A percentile compares a stretch with the other conserved stretches of the same genome.
Evolutionary conservation across 306 rosid species (phyloP).

Genomic region (Trichosanthes truncata): DNA sequence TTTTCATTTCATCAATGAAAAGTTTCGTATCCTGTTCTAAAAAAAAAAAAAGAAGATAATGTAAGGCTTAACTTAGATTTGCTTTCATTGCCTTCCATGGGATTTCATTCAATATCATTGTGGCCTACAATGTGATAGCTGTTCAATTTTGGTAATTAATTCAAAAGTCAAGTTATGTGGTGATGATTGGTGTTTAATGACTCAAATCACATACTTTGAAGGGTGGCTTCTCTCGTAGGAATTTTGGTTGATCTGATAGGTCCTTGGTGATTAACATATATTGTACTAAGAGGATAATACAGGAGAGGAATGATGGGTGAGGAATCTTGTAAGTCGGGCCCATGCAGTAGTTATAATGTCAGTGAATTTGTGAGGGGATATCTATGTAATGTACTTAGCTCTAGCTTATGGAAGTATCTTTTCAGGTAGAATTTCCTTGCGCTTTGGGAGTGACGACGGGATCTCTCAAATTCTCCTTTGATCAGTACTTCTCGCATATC

Average conservation of each 20-base stretch:
- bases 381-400: neutral
- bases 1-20: too few relatives aligned
- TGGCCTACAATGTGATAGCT: neutral
- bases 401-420: neutral
- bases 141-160: neutral
- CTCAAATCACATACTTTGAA: neutral
- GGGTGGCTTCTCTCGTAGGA: neutral
- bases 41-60: too few relatives aligned
- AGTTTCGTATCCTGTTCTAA: too few relatives aligned
- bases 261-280: neutral
- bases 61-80: neutral
- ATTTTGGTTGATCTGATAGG: neutral
- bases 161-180: neutral
- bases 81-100: neutral
- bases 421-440: too few relatives aligned
- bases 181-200: neutral
- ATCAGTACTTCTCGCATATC: neutral
- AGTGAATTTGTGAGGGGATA: neutral
- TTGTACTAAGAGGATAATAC: neutral
- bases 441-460: neutral
- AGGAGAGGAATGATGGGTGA: neutral
- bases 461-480: neutral
- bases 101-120: neutral
- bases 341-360: neutral
- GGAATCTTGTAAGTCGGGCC: neutral